Percentiles rank a stretch among this genome's conserved stretches.
Conservation (phyloP, 2,329 filamentous ascomycete species). For the Gaeumannomyces tritici region DNA sequence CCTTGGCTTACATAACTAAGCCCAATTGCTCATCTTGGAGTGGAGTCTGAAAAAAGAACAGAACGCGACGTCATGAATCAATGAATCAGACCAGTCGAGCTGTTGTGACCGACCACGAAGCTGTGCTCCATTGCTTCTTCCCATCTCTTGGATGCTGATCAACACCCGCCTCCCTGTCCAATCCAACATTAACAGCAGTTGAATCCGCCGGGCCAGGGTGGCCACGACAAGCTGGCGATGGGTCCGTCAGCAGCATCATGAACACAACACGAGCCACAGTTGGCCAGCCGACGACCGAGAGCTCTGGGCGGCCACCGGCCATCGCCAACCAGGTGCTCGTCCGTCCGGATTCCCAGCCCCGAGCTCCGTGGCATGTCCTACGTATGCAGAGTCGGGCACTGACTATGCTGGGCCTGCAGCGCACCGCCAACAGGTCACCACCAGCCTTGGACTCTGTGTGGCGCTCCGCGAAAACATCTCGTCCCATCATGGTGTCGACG, state of each 20-base stretch:
- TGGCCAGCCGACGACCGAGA: no score
- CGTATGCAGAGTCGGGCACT: background rate
- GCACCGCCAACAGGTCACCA: background rate
- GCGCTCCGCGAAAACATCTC: no score
- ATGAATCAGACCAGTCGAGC: no score
- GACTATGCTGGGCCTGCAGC: background rate
- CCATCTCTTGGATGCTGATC: no score
- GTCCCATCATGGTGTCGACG: background rate
- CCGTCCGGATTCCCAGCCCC: background rate
- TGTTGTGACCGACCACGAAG: no score
- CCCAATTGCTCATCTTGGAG: background rate
- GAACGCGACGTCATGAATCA: background rate
- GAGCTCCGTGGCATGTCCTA: background rate
- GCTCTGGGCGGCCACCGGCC: background rate
- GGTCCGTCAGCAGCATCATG: background rate
- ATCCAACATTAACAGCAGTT: no score
- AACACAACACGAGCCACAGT: background rate
- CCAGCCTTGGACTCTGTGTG: background rate
- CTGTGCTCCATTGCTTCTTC: no score
- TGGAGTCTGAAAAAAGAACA: background rate
- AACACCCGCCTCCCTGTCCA: no score
- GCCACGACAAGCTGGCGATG: background rate
- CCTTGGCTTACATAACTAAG: conserved; percentile 2
- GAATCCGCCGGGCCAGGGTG: background rate
- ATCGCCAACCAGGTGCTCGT: background rate